These are phyloP conservation scores for Naganishia sp. DNA, from an alignment of 1,284 basidiomycete species.

Conservation along the genomic window DNA sequence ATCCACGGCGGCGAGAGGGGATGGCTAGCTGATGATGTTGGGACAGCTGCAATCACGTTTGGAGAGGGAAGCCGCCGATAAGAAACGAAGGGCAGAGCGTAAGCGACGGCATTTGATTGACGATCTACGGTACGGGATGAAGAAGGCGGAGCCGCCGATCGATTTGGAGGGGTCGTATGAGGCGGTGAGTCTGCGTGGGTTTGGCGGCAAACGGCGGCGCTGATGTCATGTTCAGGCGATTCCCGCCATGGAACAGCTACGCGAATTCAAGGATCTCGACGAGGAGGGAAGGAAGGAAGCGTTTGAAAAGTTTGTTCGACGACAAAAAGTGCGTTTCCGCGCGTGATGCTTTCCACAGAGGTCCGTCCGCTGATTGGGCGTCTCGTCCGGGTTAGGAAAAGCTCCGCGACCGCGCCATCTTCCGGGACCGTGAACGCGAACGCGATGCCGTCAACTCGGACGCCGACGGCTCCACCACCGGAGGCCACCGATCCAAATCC, in stretches of 20 bases:
- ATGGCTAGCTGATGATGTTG: not conserved
- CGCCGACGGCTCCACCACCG: conserved; percentile 23
- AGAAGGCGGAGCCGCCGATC: conserved; percentile 77
- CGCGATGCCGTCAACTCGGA: conserved; percentile 29
- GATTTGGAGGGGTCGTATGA: conserved; percentile 75
- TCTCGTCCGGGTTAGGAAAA: conserved; percentile 61
- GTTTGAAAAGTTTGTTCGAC: conserved; percentile 78
- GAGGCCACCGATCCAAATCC: conserved; percentile 36
- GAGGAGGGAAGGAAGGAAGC: conserved; percentile 71
- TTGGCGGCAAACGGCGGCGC: too few species aligned
- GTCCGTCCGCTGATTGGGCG: not conserved
- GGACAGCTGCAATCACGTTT: conserved; percentile 69
- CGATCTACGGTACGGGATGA: conserved; percentile 91
- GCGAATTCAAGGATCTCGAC: conserved; percentile 78
- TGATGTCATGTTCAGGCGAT: conserved; percentile 58
- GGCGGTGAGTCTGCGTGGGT: conserved; percentile 59
- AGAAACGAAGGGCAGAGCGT: conserved; percentile 76
- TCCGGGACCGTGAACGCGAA: conserved; percentile 35
- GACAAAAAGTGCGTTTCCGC: conserved; percentile 67
- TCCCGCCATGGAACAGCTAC: conserved; percentile 72
- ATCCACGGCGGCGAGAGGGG: not conserved
- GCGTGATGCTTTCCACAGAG: conserved; percentile 5
- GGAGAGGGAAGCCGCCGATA: conserved; percentile 73
- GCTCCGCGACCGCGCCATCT: conserved; percentile 59
- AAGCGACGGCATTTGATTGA: conserved; percentile 85